Conservation (phyloP, 2,329 filamentous ascomycete species). For the Colletotrichum scovillei region DNA sequence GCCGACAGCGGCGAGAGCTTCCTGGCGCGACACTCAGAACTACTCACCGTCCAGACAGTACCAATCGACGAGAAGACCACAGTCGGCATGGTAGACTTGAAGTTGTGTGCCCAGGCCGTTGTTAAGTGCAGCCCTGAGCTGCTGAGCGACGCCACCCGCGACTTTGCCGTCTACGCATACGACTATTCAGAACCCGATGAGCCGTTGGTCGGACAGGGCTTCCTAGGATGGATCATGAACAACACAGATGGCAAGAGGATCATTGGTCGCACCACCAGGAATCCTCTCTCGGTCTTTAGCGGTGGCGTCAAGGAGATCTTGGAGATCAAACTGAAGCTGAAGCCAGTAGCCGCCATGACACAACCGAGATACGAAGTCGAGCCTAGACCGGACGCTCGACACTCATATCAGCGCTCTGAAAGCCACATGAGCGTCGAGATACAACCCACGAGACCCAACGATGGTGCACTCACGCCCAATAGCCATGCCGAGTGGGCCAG, state of each 20-base stretch:
- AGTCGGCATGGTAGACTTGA: slow-evolving; percentile 89
- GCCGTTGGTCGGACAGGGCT: slow-evolving; percentile 93
- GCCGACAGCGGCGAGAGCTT: slow-evolving; percentile 90
- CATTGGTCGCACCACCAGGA: slow-evolving; percentile 90
- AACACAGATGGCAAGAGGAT: slow-evolving; percentile 67
- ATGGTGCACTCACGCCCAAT: slow-evolving; percentile 57
- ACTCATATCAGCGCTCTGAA: slow-evolving; percentile 30
- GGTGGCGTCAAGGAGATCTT: slow-evolving; percentile 88
- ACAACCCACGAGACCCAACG: slow-evolving; percentile 41
- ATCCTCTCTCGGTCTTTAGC: slow-evolving; percentile 84
- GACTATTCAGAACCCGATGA: slow-evolving; percentile 96
- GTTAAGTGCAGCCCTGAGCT: slow-evolving; percentile 86
- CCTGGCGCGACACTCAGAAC: slow-evolving; percentile 85
- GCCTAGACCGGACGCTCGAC: slow-evolving; percentile 22
- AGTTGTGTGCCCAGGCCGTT: slow-evolving; percentile 87
- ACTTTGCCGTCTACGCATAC: slow-evolving; percentile 97
- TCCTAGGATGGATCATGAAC: slow-evolving; percentile 84
- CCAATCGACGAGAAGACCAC: slow-evolving; percentile 81
- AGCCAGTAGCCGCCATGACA: slow-evolving; percentile 74
- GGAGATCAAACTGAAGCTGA: slow-evolving; percentile 91
- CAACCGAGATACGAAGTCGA: slow-evolving; percentile 42
- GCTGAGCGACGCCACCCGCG: slow-evolving; percentile 74
- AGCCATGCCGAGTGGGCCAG: slow-evolving; percentile 83
- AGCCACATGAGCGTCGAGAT: slow-evolving; percentile 32
- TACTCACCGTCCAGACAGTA: slow-evolving; percentile 83